Base-by-base conservation (phyloP, 257 asterid genomes). In the Fraxinus americana region DNA sequence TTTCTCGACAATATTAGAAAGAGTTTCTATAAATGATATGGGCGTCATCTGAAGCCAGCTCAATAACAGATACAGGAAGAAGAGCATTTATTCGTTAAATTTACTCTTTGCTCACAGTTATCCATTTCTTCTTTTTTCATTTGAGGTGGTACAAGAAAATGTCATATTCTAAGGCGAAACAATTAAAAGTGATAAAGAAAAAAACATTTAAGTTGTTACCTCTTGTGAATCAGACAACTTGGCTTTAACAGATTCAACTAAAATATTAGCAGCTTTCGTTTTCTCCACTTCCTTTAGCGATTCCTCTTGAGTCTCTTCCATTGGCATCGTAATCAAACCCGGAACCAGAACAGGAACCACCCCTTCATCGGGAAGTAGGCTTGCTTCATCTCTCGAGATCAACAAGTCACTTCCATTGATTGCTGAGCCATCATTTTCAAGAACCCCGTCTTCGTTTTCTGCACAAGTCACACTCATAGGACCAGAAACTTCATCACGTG, bases 311-410 rank as follows among this genome's bases (percentile, higher is more conserved):
- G 29, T 82, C 82, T 79, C 90, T 48, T 79, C 82, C 7, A 27
- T 7, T 67, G 85, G 68, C 35, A 74, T 29, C 35, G 87, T 78
- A 76, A 76, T 69, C 72, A 92, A 83, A 25, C 96, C 97, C 0
- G 92, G 96, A 43, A 92, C 91, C 45, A 94, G 73, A 79, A 88
- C 91, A 27, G 88, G 86, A 73, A 76, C 69, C 67, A 76, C 69
- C 67, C 70, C 89, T 23, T 87, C 87, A 12, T 78, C 82, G 17
- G 38, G 38, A 9, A 59, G 77, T 13, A 65, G 71, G 25, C 54
- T 77, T 59, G 77, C 70, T 52, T 82, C 88, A 8, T 35, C 72
- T 30, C 81, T 34, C 52, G 87, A 17, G 63, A 67, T 35, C 21
- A 68, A 39, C 0, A 63, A 69, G 32, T 77, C 45, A 50, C 72